These are phyloP conservation scores for Ormosia semicastrata DNA, from an alignment of 306 rosid genomes.

Conservation along the genomic window DNA sequence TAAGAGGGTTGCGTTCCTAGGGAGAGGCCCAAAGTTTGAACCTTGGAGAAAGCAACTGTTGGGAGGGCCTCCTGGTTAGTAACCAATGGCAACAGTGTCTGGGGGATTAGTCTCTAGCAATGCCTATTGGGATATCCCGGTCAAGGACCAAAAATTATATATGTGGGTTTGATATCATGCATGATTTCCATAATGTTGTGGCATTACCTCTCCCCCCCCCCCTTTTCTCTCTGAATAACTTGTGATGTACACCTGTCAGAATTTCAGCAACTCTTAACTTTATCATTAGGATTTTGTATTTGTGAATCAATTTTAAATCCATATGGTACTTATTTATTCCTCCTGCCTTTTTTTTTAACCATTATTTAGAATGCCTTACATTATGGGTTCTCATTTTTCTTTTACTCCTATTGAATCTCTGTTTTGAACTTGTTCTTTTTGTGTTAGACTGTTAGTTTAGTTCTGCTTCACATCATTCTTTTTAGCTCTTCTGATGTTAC, in stretches of 20 bases:
- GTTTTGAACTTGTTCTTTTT: constrained; percentile 5
- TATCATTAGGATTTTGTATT: not conserved
- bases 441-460: not conserved
- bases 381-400: not conserved
- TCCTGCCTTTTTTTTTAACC: not conserved
- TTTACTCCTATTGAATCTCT: not conserved
- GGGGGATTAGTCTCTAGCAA: no score
- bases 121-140: no score
- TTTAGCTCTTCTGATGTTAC: constrained; percentile 35
- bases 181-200: not conserved
- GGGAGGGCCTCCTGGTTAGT: no score
- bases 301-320: not conserved
- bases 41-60: no score
- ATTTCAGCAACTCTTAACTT: not conserved
- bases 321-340: not conserved
- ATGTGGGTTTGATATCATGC: constrained; percentile 14
- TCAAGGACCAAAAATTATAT: not conserved
- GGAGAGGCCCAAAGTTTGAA: no score
- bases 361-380: constrained; percentile 7
- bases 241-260: not conserved
- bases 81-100: no score
- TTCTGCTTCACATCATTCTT: not conserved
- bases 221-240: not conserved
- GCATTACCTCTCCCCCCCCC: not conserved
- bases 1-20: no score